phyloP scores from a whole-genome alignment of 2,329 filamentous ascomycete species.

The Pseudopithomyces chartarum region DNA sequence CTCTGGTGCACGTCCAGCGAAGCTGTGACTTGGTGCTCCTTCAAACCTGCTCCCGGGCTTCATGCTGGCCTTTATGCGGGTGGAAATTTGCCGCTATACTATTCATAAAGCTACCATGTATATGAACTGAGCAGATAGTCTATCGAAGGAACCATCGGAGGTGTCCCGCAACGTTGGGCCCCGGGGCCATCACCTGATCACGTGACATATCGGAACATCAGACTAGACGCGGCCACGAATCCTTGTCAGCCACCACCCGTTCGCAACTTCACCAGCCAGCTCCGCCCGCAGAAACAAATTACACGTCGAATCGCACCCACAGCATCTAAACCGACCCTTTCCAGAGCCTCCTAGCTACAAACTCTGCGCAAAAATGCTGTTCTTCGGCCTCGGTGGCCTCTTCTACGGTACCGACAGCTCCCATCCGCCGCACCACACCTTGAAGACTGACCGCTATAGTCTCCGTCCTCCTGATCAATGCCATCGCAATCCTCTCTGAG shows the following conservation, averaged over 20 bases:
- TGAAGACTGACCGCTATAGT: slow-evolving; percentile 56
- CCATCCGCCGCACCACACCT: slow-evolving; percentile 11
- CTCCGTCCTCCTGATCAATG: slow-evolving; percentile 86
- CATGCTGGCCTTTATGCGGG: no score
- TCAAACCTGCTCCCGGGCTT: no score
- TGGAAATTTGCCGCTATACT: no score
- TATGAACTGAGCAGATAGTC: no score
- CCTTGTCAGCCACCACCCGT: slow-evolving; percentile 17
- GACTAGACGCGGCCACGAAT: not conserved
- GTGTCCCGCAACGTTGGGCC: not conserved
- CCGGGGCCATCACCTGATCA: not conserved
- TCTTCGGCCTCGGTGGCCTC: slow-evolving; percentile 72
- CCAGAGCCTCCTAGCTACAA: not conserved
- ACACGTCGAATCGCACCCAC: not conserved
- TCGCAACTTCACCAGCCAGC: slow-evolving; percentile 27
- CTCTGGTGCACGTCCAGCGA: not conserved
- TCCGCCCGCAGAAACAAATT: slow-evolving; percentile 3
- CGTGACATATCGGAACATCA: not conserved
- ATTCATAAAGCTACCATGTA: no score
- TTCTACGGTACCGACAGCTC: slow-evolving; percentile 66
- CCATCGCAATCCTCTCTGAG: slow-evolving; percentile 90
- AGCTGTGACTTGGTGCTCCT: not conserved
- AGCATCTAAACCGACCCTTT: not conserved
- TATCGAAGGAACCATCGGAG: no score
- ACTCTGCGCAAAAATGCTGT: slow-evolving; percentile 59